Conservation (phyloP, 163 green algal species). For the Coccomyxa subellipsoidea region DNA sequence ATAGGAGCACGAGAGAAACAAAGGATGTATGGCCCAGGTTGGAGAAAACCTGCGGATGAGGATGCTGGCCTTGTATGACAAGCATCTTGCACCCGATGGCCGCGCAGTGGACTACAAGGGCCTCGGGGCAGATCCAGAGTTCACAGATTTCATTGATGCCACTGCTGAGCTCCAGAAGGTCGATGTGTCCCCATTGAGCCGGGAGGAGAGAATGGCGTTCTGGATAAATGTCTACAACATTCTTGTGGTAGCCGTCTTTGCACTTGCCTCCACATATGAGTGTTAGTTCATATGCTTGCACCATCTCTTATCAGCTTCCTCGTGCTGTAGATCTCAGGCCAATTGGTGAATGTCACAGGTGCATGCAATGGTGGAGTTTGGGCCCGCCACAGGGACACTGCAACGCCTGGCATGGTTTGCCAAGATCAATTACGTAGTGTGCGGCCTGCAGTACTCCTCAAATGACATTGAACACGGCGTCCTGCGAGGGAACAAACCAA, state of each 20-base stretch:
- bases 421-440: conserved; percentile 66
- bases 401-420: conserved; percentile 47
- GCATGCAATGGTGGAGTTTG: conserved; percentile 71
- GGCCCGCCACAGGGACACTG: conserved; percentile 38
- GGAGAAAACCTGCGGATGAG: conserved; percentile 52
- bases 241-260: conserved; percentile 32
- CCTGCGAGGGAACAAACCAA: conserved; percentile 64
- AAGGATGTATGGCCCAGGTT: conserved; percentile 43
- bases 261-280: neutral
- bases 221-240: conserved; percentile 97
- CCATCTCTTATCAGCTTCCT: neutral
- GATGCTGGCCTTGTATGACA: conserved; percentile 78
- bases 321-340: neutral
- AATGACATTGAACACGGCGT: conserved; percentile 96
- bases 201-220: conserved; percentile 75
- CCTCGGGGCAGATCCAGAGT: conserved; percentile 56
- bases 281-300: neutral
- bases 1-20: neutral
- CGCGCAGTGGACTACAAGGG: conserved; percentile 61
- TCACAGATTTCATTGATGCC: conserved; percentile 64
- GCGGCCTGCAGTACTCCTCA: conserved; percentile 53
- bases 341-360: conserved; percentile 42
- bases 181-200: conserved; percentile 56
- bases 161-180: conserved; percentile 84
- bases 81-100: conserved; percentile 66